These are phyloP conservation scores for Solanum chacoense DNA, from an alignment of 305 asterid genomes.

Conservation along the genomic window DNA sequence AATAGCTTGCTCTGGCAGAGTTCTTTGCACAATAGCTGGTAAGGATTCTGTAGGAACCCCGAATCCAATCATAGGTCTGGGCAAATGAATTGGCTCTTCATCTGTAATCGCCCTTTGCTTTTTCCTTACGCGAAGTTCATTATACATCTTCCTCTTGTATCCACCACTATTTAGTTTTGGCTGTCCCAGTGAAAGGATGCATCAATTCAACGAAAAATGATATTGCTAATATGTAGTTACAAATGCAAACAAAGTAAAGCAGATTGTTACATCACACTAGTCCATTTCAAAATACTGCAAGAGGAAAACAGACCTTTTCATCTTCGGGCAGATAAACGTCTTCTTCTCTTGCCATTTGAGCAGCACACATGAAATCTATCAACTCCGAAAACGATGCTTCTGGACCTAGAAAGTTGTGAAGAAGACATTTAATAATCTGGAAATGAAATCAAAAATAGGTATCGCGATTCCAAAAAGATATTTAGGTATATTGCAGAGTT, in stretches of 20 bases:
- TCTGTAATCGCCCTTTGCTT: slow-evolving; percentile 3
- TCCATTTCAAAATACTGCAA: background rate
- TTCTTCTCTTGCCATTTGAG: slow-evolving; percentile 70
- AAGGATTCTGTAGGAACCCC: slow-evolving; percentile 46
- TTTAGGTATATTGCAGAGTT: background rate
- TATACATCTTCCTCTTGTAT: slow-evolving; percentile 33
- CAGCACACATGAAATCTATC: slow-evolving; percentile 70
- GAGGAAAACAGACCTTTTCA: slow-evolving; percentile 39
- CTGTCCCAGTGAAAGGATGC: slow-evolving; percentile 19
- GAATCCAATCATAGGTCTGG: slow-evolving; percentile 82
- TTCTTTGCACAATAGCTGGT: slow-evolving; percentile 18
- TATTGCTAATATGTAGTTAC: background rate
- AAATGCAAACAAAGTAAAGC: background rate
- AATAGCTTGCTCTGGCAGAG: slow-evolving; percentile 41
- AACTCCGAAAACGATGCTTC: slow-evolving; percentile 43
- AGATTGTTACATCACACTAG: background rate
- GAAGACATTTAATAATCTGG: background rate
- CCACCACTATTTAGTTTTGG: slow-evolving; percentile 24
- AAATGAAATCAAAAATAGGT: background rate
- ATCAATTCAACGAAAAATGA: background rate
- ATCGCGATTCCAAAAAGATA: background rate
- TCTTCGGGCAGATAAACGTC: slow-evolving; percentile 35
- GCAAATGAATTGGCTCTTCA: slow-evolving; percentile 47
- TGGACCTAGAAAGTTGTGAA: slow-evolving; percentile 38
- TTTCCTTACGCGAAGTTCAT: slow-evolving; percentile 29